phyloP scores from a whole-genome alignment of 108 stramenopile species.

The Pseudonitzschia multiseries region DNA sequence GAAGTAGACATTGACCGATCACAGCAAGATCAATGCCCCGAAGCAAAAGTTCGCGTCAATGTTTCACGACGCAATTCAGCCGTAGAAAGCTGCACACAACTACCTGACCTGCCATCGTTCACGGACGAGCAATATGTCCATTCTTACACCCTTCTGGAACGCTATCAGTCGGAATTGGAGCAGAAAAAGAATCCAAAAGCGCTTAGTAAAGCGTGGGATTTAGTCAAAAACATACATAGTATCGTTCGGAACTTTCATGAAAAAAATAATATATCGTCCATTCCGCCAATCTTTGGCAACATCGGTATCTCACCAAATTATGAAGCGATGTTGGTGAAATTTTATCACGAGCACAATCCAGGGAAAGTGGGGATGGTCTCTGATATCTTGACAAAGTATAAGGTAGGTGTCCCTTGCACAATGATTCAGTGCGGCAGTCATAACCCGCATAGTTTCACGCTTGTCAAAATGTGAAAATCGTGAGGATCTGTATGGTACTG shows the following conservation, averaged over 20 bases:
- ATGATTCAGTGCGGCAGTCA: not conserved
- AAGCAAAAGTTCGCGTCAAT: too few species aligned
- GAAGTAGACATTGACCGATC: too few species aligned
- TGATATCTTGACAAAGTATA: not conserved
- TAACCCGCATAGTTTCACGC: too few species aligned
- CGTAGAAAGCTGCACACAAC: too few species aligned
- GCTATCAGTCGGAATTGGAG: not conserved
- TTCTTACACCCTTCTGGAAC: too few species aligned
- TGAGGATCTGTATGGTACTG: too few species aligned
- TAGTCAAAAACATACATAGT: not conserved
- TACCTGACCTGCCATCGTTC: too few species aligned
- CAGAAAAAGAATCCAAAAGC: not conserved
- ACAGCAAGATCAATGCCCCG: too few species aligned
- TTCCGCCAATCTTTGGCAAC: not conserved
- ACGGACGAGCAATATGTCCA: too few species aligned
- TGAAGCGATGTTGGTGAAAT: not conserved
- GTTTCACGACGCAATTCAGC: too few species aligned
- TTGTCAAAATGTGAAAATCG: too few species aligned
- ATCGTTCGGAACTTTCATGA: not conserved
- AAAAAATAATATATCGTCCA: not conserved
- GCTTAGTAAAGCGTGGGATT: not conserved
- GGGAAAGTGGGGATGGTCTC: not conserved
- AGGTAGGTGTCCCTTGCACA: not conserved
- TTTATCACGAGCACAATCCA: not conserved
- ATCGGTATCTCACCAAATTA: not conserved